phyloP scores from a whole-genome alignment of 306 rosid species.

The Trifolium subterraneum region DNA sequence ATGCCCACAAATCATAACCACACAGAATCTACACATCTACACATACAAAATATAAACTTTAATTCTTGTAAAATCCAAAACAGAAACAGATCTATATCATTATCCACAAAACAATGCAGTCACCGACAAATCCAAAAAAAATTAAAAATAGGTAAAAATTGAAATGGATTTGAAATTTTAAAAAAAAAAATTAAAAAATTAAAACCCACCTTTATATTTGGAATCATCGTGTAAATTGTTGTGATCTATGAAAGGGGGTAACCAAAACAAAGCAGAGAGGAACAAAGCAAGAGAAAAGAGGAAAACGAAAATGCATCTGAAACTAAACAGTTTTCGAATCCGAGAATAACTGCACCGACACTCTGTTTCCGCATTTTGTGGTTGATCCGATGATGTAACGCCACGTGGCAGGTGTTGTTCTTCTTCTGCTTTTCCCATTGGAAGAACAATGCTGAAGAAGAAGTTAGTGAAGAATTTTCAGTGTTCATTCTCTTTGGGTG shows the following conservation, averaged over 20 bases:
- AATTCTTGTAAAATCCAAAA: not conserved
- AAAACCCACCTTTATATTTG: conserved; percentile 68
- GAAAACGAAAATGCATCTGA: conserved; percentile 72
- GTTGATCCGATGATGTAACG: conserved; percentile 43
- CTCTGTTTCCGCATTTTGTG: conserved; percentile 50
- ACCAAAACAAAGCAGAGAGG: conserved; percentile 85
- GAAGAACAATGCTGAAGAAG: conserved; percentile 52
- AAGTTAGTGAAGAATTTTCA: conserved; percentile 37
- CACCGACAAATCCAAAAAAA: conserved; percentile 31
- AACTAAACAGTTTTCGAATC: conserved; percentile 60
- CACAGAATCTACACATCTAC: not conserved
- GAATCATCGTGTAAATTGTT: conserved; percentile 58
- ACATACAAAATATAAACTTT: not conserved
- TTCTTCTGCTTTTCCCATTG: conserved; percentile 85
- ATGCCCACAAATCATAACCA: conserved; percentile 34
- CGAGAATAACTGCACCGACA: conserved; percentile 55
- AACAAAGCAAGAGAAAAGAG: conserved; percentile 67
- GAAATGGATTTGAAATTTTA: not conserved
- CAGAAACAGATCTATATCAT: conserved; percentile 56
- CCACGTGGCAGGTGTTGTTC: conserved; percentile 54
- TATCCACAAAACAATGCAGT: conserved; percentile 46
- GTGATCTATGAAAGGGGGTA: conserved; percentile 83
- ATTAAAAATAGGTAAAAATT: not conserved
- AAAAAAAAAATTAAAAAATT: not conserved
- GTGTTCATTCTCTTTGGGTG: conserved; percentile 48